Evolutionary conservation across 805 yeast species (phyloP), one percentile per base, ranked within the genome.

Genomic region (Tetrapisispora fleetii): DNA sequence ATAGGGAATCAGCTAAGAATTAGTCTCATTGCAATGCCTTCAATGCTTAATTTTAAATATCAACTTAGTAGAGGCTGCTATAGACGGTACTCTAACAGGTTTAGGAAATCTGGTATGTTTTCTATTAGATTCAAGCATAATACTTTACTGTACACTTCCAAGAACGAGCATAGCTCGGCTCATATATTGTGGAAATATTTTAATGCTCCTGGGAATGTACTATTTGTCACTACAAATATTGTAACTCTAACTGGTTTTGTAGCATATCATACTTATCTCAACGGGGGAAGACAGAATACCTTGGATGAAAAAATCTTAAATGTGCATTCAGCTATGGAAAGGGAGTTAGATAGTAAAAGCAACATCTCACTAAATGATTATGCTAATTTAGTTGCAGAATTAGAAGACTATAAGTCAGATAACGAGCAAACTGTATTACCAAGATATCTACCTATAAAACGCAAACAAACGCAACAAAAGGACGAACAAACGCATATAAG

Each of bases 141-240:
- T 11, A 32, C n/a, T 5, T 37, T 45, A 13, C 37, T 32, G 2
- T 5, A 39, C n/a, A 38, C 11, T 38, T 21, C 47, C 13, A 10
- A 60, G 51, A 18, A 39, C 21, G 33, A 18, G 17, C 17, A 30
- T 10, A 18, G 37, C 6, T n/a, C 39, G 10, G 10, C 43, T 16
- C 18, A 47, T 22, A 52, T 53, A 1, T 48, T 70, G 9, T 69
- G 72, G 73, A 56, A 63, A 2, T 70, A 70, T 54, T 64, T 67
- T 47, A 67, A 64, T 48, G 67, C 70, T 1, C 74, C 74, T 4
- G 62, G 67, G 0, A 70, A 70, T 52, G 49, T 68, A 3, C 49
- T 67, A 55, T 70, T 70, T 49, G 58, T 70, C 1, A 58, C 71
- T 0, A 64, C 71, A 1, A 70, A 70, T 46, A 39, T 70, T 0